Evolutionary conservation across 495 filamentous ascomycete species (phyloP).

Genomic region (Apodospora peruviana): DNA sequence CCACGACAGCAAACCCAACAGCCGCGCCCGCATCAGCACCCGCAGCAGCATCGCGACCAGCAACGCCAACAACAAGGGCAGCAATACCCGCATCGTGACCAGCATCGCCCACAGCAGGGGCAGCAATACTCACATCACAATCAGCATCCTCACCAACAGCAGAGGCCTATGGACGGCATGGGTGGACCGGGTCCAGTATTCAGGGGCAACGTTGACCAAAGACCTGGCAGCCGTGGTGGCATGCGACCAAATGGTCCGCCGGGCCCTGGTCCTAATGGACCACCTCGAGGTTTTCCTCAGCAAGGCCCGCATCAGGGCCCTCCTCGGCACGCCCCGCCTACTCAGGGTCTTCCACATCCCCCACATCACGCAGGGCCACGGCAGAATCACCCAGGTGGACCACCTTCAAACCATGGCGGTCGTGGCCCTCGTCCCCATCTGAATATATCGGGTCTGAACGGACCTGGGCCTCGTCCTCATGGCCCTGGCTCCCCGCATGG

Average conservation of each 20-base stretch:
- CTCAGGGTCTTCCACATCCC: constrained; percentile 17
- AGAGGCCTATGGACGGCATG: background rate
- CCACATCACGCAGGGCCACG: constrained; percentile 2
- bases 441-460: background rate
- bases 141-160: background rate
- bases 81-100: background rate
- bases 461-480: constrained; percentile 11
- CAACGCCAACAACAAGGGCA: background rate
- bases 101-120: constrained; percentile 1
- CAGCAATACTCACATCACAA: too few relatives aligned
- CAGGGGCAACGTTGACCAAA: constrained; percentile 17
- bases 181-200: constrained; percentile 12
- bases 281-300: constrained; percentile 14
- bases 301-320: constrained; percentile 22
- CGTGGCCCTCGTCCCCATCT: constrained; percentile 1
- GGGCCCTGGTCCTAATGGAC: constrained; percentile 12
- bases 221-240: constrained; percentile 16
- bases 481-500: constrained; percentile 6
- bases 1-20: constrained; percentile 1
- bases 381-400: too few relatives aligned
- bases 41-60: background rate
- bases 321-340: constrained; percentile 25
- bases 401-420: constrained; percentile 1
- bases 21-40: background rate
- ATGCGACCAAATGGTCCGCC: constrained; percentile 5